Evolutionary conservation across 2,329 filamentous ascomycete genomes (phyloP), one percentile per base, ranked within the genome.

Genomic region (Cryphonectria radicalis): DNA sequence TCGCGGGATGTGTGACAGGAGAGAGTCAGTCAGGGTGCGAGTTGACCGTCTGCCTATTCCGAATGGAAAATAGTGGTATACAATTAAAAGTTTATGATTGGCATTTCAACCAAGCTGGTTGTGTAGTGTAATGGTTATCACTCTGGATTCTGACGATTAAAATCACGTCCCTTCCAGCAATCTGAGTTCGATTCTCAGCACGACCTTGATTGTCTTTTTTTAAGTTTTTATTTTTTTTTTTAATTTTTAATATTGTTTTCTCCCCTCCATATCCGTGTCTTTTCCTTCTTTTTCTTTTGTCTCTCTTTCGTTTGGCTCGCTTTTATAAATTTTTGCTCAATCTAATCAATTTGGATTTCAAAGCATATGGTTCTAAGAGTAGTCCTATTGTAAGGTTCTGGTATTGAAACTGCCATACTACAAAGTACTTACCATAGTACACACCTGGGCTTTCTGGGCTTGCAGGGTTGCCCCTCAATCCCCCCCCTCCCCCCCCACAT

Each of bases 381-480:
- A 50, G 43, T 22, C 1, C 46, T 19, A 46, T 6, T 46, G 43
- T 46, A 7, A 46, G 10, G 8, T 40, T 40, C 37, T 40, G 37
- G 11, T 40, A 40, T 11, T 1, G 37, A 32, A 32, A 32, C 32
- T 19, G 43, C 17, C 17, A 42, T 32, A 32, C 17, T 46, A 46
- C 43, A 6, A 19, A 46, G 14, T 46, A 19, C 43, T 40, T 32
- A 32, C 3, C 37, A 40, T 40, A 40, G 37, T 11, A 40, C 37
- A 40, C 37, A n/a, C n/a, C n/a, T n/a, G n/a, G n/a, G 28, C 55
- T 7, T 59, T 32, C 6, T 14, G n/a, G 14, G 46, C 43, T 55
- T 55, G 32, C 65, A 68, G 60, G 69, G 69, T 59, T 67, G 43
- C 32, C 53, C 64, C 69, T 68, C 65, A 32, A 8, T n/a, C 35